Percentiles rank a stretch among this genome's conserved stretches.
phyloP scores from a whole-genome alignment of 495 filamentous ascomycete genomes.

The Penicillium lividum region DNA sequence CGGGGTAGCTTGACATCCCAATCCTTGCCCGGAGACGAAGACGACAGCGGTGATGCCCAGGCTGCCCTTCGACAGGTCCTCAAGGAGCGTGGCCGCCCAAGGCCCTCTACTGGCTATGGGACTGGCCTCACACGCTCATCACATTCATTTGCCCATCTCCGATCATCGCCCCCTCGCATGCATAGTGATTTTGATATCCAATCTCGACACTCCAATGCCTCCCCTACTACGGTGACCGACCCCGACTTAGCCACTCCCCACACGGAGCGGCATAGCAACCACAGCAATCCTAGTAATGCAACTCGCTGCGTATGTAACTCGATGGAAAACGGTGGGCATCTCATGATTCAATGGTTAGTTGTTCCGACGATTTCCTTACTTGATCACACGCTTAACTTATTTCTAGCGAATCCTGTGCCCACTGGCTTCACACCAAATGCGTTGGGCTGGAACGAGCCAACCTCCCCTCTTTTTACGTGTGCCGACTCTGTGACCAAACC shows the following conservation, averaged over 20 bases:
- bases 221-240: conserved; percentile 70
- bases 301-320: conserved; percentile 76
- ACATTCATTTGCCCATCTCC: conserved; percentile 41
- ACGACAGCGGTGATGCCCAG: conserved; percentile 56
- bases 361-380: not conserved
- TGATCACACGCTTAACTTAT: conserved; percentile 16
- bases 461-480: conserved; percentile 76
- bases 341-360: conserved; percentile 83
- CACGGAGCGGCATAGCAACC: conserved; percentile 57
- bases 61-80: conserved; percentile 72
- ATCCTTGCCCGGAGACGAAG: conserved; percentile 52
- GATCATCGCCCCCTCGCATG: conserved; percentile 48
- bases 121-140: conserved; percentile 32
- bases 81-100: conserved; percentile 57
- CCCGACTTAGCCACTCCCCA: conserved; percentile 67
- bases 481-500: conserved; percentile 76
- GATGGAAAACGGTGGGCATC: conserved; percentile 61
- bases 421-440: conserved; percentile 82
- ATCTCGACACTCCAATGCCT: conserved; percentile 47
- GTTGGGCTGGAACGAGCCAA: conserved; percentile 65
- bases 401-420: conserved; percentile 77
- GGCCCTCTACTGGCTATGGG: conserved; percentile 38
- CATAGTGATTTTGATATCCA: conserved; percentile 41
- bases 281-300: conserved; percentile 54
- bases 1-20: conserved; percentile 51